Evolutionary conservation across 1,284 basidiomycete species (phyloP).

Genomic region (Rhodofomes roseus): DNA sequence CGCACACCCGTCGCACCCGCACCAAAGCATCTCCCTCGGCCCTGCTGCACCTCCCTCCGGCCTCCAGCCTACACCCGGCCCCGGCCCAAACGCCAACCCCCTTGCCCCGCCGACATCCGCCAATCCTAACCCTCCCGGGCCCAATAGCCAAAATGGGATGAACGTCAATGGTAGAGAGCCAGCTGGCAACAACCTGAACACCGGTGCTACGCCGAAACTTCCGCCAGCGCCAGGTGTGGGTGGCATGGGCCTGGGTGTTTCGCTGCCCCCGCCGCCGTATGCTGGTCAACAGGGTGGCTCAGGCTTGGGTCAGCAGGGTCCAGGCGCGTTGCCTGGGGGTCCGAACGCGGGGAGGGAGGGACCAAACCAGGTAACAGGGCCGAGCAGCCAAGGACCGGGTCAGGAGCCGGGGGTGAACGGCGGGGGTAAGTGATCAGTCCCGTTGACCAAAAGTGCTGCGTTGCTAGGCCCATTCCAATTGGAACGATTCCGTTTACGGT

Average conservation of each 20-base stretch:
- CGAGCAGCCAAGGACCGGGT: conserved; percentile 13
- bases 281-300: not conserved
- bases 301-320: conserved; percentile 1
- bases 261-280: conserved; percentile 15
- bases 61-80: conserved; percentile 12
- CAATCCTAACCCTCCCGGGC: conserved; percentile 1
- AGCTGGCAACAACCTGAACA: not conserved
- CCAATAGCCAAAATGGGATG: not conserved
- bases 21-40: conserved; percentile 22
- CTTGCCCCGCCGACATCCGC: conserved; percentile 6
- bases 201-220: conserved; percentile 20
- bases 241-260: conserved; percentile 8
- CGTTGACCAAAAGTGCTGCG: not conserved
- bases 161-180: not conserved
- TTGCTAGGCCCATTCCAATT: not conserved
- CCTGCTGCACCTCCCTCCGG: conserved; percentile 13
- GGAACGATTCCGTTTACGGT: not conserved
- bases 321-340: not conserved
- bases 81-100: conserved; percentile 13
- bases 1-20: conserved; percentile 17
- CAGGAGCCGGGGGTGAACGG: conserved; percentile 5
- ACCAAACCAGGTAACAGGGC: conserved; percentile 20
- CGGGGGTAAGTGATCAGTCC: conserved; percentile 3
- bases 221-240: conserved; percentile 19
- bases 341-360: conserved; percentile 8